Percentiles rank a stretch among this genome's conserved stretches.
Evolutionary conservation across 306 rosid genomes (phyloP).

Genomic region (Alnus rubra): DNA sequence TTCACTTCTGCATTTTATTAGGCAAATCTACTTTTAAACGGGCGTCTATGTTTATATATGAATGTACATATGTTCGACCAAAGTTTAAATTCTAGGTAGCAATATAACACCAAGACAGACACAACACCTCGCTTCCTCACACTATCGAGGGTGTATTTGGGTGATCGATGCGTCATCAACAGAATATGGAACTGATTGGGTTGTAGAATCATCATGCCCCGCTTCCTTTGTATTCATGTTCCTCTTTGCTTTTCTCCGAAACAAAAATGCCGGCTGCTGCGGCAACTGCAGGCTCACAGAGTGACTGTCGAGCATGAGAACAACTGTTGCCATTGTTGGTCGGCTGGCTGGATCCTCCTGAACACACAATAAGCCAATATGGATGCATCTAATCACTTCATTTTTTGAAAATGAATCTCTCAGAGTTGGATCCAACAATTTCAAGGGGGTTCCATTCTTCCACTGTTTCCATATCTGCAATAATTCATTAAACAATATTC

Average conservation of each 20-base stretch:
- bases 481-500: background rate
- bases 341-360: conserved; percentile 24
- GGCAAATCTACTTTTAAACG: too few species aligned
- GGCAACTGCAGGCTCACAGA: conserved; percentile 17
- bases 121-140: too few species aligned
- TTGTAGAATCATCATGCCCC: background rate
- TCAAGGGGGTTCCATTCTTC: conserved; percentile 35
- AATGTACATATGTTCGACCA: too few species aligned
- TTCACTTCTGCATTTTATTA: too few species aligned
- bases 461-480: conserved; percentile 57
- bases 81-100: too few species aligned
- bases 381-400: conserved; percentile 27
- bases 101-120: too few species aligned
- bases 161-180: too few species aligned
- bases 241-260: background rate
- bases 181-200: background rate
- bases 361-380: conserved; percentile 36
- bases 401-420: background rate
- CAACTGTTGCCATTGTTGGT: too few species aligned
- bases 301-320: conserved; percentile 17
- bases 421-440: conserved; percentile 24
- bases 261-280: background rate
- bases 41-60: too few species aligned
- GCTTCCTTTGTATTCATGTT: background rate
- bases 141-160: too few species aligned